Evolutionary conservation across 2,329 filamentous ascomycete genomes (phyloP), one percentile per base, ranked within the genome.

Genomic region (Diaporthe eres): DNA sequence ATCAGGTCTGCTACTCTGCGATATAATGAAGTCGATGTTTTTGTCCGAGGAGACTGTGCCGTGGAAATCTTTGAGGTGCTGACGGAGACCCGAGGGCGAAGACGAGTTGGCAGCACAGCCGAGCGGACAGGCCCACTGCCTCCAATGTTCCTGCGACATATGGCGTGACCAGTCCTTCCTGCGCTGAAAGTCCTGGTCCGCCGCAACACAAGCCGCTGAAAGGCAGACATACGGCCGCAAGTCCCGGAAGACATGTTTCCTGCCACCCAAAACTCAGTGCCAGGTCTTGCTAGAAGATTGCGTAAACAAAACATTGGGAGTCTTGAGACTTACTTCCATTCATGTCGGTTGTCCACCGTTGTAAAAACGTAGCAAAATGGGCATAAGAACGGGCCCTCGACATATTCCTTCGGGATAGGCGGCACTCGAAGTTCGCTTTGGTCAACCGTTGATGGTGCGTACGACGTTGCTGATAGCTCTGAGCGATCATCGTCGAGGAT

Each of bases 91-190:
- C 19, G 49, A 42, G 53, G 39, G n/a, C 15, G 68, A 60, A 3
- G 31, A 17, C 0, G 22, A 25, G 3, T n/a, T n/a, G 15, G 6
- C 25, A 9, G 37, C 39, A 37, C 68, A 71, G 8, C 68, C 53
- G 28, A 60, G 42, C 12, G 68, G 68, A 13, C 68, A 71, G 8
- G 7, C 6, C 68, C 68, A 71, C 3, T 10, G 19, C 28, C 37
- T 60, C 68, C 68, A 71, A n/a, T 71, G 68, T 34, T 71, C 68
- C n/a, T 60, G 37, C 9, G n/a, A 60, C 53, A 71, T 71, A 31
- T 71, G 68, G n/a, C 19, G 34, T 22, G 39, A 13, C 68, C 68
- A 71, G 53, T 60, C 68, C 9, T 71, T 57, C 25, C 68, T 60
- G 17, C 53, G 39, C 53, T 60, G 37, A 31, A 58, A 71, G 19